These are phyloP conservation scores for Diaporthe longicolla DNA, from an alignment of 2,329 filamentous ascomycete species.

Conservation along the genomic window DNA sequence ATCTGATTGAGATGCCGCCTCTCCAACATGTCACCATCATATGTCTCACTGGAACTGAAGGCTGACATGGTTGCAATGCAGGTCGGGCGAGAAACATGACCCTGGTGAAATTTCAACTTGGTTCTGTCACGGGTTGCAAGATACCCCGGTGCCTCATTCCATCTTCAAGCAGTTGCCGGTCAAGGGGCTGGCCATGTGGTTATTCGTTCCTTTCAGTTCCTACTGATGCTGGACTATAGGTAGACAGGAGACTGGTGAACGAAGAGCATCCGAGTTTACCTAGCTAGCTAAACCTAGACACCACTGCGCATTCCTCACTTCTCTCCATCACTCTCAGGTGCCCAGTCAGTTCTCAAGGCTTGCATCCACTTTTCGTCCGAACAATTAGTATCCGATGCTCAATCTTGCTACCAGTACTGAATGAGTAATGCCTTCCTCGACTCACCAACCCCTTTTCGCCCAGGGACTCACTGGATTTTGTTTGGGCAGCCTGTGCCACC, in stretches of 20 bases:
- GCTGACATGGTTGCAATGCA: conserved; percentile 15
- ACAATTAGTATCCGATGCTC: background rate
- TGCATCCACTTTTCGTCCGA: background rate
- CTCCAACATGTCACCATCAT: background rate
- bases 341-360: no score
- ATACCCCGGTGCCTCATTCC: no score
- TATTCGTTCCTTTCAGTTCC: no score
- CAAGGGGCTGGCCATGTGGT: background rate
- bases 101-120: no score
- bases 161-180: no score
- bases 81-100: background rate
- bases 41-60: background rate
- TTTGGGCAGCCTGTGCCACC: background rate
- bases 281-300: background rate
- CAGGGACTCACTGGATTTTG: no score
- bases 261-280: background rate
- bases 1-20: conserved; percentile 30
- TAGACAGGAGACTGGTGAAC: background rate
- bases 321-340: no score
- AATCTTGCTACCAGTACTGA: background rate
- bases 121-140: no score
- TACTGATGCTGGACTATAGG: background rate
- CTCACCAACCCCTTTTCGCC: no score
- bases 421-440: background rate
- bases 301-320: background rate